Percentiles rank a stretch among this genome's conserved stretches.
Evolutionary conservation across 2,329 filamentous ascomycete species (phyloP).

Genomic region (Arthrobotrys pseudoclavata): DNA sequence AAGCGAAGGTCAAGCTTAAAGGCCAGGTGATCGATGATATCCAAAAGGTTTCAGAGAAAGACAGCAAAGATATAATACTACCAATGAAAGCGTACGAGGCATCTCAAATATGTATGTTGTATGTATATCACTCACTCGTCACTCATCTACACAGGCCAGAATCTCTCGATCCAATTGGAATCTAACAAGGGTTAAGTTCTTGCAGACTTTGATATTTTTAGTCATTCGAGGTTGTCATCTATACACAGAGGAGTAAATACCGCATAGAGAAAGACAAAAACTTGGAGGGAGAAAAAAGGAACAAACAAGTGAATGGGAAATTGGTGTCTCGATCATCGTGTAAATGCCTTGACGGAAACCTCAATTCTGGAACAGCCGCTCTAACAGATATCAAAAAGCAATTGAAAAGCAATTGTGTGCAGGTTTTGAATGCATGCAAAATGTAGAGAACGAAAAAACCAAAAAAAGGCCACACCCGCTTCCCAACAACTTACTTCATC

Average conservation of each 20-base stretch:
- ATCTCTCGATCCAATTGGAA: constrained; percentile 36
- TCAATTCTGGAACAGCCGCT: constrained; percentile 47
- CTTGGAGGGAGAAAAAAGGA: constrained; percentile 15
- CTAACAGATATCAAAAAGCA: constrained; percentile 49
- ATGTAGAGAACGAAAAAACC: constrained; percentile 23
- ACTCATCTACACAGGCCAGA: constrained; percentile 16
- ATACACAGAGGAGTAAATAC: constrained; percentile 57
- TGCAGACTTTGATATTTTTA: constrained; percentile 53
- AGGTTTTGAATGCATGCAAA: constrained; percentile 35
- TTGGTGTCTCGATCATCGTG: constrained; percentile 44
- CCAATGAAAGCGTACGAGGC: constrained; percentile 18
- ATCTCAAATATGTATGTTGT: constrained; percentile 22
- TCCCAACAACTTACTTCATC: constrained; percentile 37
- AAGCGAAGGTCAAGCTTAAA: constrained; percentile 18
- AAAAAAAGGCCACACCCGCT: constrained; percentile 40
- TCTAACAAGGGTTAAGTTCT: constrained; percentile 39
- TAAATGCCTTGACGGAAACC: constrained; percentile 49
- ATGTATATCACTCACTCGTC: constrained; percentile 36
- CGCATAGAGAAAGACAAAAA: constrained; percentile 47
- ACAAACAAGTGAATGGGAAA: constrained; percentile 25
- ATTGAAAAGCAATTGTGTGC: constrained; percentile 23
- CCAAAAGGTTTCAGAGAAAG: constrained; percentile 9
- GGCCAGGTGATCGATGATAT: constrained; percentile 31
- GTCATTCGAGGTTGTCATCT: constrained; percentile 58
- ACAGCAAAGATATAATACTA: constrained; percentile 15